Base-by-base conservation (phyloP, 208 protist genomes). In the Wallacemonas sp. region DNA sequence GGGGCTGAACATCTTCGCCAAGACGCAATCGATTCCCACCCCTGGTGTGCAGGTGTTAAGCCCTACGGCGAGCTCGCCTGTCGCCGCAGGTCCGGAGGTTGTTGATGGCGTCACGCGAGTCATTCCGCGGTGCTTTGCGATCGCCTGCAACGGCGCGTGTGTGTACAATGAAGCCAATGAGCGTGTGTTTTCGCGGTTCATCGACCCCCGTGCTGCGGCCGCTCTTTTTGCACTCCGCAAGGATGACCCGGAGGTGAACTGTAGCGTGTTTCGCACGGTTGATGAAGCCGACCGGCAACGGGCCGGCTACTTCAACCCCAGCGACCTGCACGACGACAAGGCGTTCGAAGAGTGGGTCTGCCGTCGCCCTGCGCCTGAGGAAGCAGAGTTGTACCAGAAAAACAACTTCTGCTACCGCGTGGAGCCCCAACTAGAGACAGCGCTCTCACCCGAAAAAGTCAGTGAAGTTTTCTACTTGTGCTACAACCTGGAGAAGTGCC, bases 381-480 rank as follows among this genome's bases (percentile, higher is more conserved):
- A 86, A 55, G 85, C 75, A 0, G 66, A 71, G 24, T 55, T 85
- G 29, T 82, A 81, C 63, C 46, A 73, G 50, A 72, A 80, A 29
- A 79, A 71, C n/a, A 63, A 76, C 6, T 83, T 86, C 26, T 66
- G 63, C 36, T 81, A 74, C 21, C 64, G 79, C 0, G 69, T 85
- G 0, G 64, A 79, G 30, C 70, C 83, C 17, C 58, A 92, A 30
- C 63, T 89, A 19, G 77, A 80, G 50, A 52, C 45, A 54, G 68
- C 41, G 19, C 79, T 84, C 39, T 69, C 82, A 4, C 76, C 79
- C 1, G 64, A 79, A 38, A 55, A 76, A 62, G 78, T 90, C 42
- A 90, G 70, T 29, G 80, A 86, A 52, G 63, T 90, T 19, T 90
- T 86, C 57, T 85, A 85, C 34, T 65, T 90, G 27, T 86, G 79